Conservation (phyloP, 148 eudicot species). For the Talinum fruticosum region DNA sequence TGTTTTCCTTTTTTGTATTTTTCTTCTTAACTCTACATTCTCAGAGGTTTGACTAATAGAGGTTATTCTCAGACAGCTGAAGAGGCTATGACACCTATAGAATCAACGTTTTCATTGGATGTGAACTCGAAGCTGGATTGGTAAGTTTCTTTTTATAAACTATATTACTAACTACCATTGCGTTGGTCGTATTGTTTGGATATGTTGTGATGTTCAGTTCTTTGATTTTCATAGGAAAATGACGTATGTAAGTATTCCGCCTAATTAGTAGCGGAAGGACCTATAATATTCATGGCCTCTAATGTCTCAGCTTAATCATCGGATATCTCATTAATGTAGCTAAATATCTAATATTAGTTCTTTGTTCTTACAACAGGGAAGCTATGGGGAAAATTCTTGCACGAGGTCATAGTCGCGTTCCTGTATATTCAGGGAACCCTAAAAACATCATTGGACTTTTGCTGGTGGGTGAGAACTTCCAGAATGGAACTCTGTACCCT, state of each 20-base stretch:
- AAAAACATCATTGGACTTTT: constrained; percentile 86
- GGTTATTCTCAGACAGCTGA: constrained; percentile 67
- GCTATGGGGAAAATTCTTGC: constrained; percentile 95
- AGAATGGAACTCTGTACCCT: not conserved
- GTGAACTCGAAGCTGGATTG: constrained; percentile 90
- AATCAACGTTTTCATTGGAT: constrained; percentile 91
- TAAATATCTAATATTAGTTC: not conserved
- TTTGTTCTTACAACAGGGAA: constrained; percentile 49
- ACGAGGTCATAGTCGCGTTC: constrained; percentile 95
- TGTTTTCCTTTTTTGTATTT: not conserved
- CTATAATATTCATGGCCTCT: constrained; percentile 1
- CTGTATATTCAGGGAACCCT: constrained; percentile 87
- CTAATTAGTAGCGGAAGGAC: not conserved
- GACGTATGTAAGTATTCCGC: not conserved
- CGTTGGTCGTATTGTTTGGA: not conserved
- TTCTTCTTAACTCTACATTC: not conserved
- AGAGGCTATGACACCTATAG: constrained; percentile 99
- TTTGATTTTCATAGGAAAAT: not conserved
- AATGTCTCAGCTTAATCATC: constrained; percentile 5
- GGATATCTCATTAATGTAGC: not conserved
- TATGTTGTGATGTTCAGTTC: not conserved
- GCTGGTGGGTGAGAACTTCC: constrained; percentile 50
- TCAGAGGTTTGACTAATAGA: not conserved
- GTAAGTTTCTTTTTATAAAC: constrained; percentile 36
- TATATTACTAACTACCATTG: not conserved